A percentile compares a stretch with the other conserved stretches of the same genome.
phyloP scores from a whole-genome alignment of 441 rosid species.

The Populus trichocarpa region DNA sequence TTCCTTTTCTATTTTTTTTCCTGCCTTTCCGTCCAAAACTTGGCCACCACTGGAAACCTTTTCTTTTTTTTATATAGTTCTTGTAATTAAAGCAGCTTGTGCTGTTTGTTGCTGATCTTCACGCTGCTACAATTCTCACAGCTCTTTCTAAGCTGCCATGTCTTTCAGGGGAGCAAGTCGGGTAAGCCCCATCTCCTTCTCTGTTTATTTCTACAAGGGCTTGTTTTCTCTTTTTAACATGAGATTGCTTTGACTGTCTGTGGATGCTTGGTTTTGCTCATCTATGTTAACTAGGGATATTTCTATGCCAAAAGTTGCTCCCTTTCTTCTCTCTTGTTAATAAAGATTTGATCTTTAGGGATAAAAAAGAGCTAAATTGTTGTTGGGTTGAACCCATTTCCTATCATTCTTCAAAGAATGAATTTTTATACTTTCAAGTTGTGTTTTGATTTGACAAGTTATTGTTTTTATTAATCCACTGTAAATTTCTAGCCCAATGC shows the following conservation, averaged over 20 bases:
- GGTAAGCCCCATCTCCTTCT: background rate
- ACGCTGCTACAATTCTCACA: background rate
- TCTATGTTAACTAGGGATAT: background rate
- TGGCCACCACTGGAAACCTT: background rate
- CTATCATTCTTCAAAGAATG: background rate
- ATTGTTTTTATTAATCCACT: background rate
- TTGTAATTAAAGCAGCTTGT: background rate
- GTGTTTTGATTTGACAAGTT: background rate
- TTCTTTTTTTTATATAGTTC: background rate
- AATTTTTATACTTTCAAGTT: background rate
- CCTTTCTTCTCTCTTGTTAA: background rate
- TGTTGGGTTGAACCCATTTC: background rate
- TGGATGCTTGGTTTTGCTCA: background rate
- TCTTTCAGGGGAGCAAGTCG: slow-evolving; percentile 39
- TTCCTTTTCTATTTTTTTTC: background rate
- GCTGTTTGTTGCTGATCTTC: background rate
- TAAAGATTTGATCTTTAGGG: background rate
- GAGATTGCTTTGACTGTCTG: background rate
- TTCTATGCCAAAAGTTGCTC: background rate
- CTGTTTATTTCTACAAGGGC: no score
- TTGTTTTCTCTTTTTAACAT: background rate
- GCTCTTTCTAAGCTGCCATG: slow-evolving; percentile 22
- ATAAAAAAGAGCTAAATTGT: background rate
- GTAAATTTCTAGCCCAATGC: slow-evolving; percentile 25
- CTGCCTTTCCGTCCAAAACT: background rate